Percentiles rank a stretch among this genome's conserved stretches.
These are phyloP conservation scores for Akanthomyces muscarius DNA, from an alignment of 2,329 filamentous ascomycete genomes.

Conservation along the genomic window DNA sequence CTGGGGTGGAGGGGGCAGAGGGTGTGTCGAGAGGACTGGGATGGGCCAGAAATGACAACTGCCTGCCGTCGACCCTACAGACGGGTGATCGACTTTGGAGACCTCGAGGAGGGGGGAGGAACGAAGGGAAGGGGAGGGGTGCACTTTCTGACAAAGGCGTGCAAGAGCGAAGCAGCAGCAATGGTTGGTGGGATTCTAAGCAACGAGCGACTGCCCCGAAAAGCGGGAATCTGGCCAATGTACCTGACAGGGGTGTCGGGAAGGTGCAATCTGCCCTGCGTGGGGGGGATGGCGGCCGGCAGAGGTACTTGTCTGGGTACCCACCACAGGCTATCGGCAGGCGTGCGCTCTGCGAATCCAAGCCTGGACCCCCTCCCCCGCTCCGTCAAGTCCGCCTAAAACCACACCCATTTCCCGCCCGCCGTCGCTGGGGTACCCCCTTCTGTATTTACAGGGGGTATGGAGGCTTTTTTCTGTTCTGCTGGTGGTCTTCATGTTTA, in stretches of 20 bases:
- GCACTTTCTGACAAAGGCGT: not conserved
- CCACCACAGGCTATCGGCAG: constrained; percentile 10
- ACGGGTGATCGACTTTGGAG: not conserved
- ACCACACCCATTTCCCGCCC: constrained; percentile 8
- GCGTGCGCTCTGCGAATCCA: not conserved
- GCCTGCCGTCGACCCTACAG: not conserved
- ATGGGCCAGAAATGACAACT: too few species aligned
- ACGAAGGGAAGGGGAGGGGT: not conserved
- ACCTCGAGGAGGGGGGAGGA: not conserved
- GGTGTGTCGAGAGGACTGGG: not conserved
- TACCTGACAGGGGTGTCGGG: constrained; percentile 14
- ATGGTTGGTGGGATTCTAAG: constrained; percentile 8
- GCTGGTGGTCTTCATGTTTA: not conserved
- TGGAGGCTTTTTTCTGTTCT: not conserved
- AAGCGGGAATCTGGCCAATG: not conserved
- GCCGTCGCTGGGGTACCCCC: not conserved
- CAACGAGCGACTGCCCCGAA: not conserved
- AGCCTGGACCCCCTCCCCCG: not conserved
- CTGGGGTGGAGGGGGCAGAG: not conserved
- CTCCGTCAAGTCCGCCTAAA: not conserved
- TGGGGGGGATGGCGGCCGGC: not conserved
- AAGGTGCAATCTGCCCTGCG: not conserved
- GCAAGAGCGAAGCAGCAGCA: not conserved
- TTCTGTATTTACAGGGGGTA: not conserved
- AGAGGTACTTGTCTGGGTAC: not conserved